A percentile compares a stretch with the other conserved stretches of the same genome.
Conservation (phyloP, 2,329 filamentous ascomycete genomes). For the Amauroascus niger region DNA sequence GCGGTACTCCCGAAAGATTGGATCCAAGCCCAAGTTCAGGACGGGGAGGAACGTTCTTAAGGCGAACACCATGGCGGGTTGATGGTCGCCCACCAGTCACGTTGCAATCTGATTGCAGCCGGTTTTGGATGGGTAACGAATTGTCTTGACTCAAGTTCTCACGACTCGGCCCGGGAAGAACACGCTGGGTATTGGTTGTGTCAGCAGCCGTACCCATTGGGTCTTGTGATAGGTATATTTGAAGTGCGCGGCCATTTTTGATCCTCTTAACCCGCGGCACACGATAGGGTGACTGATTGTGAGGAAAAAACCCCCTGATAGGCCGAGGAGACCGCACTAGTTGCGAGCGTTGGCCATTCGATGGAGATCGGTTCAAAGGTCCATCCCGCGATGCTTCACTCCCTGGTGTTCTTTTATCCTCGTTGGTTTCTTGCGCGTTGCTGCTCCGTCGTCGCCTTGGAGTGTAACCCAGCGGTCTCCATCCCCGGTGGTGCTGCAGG, state of each 20-base stretch:
- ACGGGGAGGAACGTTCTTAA: neutral
- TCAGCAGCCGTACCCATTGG: neutral
- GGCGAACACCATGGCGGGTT: neutral
- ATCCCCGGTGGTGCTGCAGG: conserved; percentile 2
- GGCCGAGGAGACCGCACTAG: neutral
- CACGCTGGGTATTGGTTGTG: neutral
- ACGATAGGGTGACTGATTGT: neutral
- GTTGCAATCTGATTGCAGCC: neutral
- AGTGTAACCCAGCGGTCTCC: neutral
- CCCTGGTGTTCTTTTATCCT: neutral
- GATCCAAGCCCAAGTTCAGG: neutral
- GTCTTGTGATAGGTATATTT: neutral
- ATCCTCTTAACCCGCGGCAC: neutral
- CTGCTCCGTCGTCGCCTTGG: neutral
- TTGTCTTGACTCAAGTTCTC: neutral
- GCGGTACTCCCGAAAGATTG: neutral
- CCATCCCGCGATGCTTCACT: neutral
- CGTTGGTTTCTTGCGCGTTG: neutral
- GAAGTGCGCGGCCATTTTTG: neutral
- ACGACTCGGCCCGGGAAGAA: neutral
- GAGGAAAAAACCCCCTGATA: no score
- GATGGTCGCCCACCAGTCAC: neutral
- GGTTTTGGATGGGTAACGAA: neutral
- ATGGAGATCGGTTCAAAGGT: neutral
- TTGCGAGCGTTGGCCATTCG: neutral